Evolutionary conservation across 805 yeast species (phyloP).

Genomic region (Zygoascus ofunaensis): DNA sequence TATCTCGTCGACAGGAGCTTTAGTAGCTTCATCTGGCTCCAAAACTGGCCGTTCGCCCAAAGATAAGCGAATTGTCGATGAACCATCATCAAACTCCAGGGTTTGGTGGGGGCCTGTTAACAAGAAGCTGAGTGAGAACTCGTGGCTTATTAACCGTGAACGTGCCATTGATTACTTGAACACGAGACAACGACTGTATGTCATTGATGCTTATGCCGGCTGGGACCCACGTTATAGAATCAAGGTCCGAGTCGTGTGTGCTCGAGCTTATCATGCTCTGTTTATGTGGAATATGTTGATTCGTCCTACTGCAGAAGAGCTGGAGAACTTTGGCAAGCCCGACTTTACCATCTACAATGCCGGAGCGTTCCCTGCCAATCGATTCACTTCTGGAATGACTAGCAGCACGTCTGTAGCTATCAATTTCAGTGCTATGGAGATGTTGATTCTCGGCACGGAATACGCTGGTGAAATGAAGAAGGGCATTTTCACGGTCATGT

Average conservation of each 20-base stretch:
- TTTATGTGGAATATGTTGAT: conserved; percentile 98
- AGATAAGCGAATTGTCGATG: conserved; percentile 96
- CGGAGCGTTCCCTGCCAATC: conserved; percentile 97
- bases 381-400: conserved; percentile 94
- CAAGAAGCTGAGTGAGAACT: conserved; percentile 84
- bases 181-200: conserved; percentile 88
- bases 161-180: conserved; percentile 95
- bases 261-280: conserved; percentile 96
- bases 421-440: conserved; percentile 95
- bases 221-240: conserved; percentile 98
- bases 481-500: conserved; percentile 98
- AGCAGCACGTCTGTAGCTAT: conserved; percentile 92
- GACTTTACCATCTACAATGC: conserved; percentile 98
- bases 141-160: conserved; percentile 92
- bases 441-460: conserved; percentile 97
- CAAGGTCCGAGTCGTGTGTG: conserved; percentile 92
- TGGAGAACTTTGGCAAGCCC: conserved; percentile 87
- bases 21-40: conserved; percentile 89
- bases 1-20: conserved; percentile 85
- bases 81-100: conserved; percentile 69
- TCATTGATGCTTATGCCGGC: conserved; percentile 95
- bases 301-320: conserved; percentile 86
- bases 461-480: conserved; percentile 99
- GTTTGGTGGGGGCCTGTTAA: conserved; percentile 99
- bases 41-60: conserved; percentile 98